A percentile compares a stretch with the other conserved stretches of the same genome.
Evolutionary conservation across 352 stramenopile genomes (phyloP).

Genomic region (Halophytophthora batemanensis): DNA sequence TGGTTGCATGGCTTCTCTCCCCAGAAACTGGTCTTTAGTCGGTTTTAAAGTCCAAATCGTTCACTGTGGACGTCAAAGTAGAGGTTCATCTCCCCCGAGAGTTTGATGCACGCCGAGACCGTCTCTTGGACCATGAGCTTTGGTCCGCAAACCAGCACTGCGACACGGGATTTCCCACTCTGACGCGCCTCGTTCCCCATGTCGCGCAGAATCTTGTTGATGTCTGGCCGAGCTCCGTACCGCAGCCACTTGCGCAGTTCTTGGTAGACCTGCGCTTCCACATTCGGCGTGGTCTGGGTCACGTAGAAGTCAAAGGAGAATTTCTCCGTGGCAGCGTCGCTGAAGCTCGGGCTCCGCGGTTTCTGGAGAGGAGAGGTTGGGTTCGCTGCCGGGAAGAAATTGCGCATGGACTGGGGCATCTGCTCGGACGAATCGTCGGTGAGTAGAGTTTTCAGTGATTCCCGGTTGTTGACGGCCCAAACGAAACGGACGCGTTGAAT

Average conservation of each 20-base stretch:
- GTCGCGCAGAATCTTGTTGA: constrained; percentile 15
- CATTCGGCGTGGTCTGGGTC: constrained; percentile 11
- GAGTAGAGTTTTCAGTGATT: too few species aligned
- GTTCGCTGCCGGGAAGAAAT: too few species aligned
- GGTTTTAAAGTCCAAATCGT: constrained; percentile 15
- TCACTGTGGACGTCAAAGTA: constrained; percentile 38
- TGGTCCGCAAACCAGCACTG: constrained; percentile 35
- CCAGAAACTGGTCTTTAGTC: too few species aligned
- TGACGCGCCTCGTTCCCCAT: constrained; percentile 17
- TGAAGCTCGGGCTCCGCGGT: too few species aligned
- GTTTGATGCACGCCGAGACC: constrained; percentile 11
- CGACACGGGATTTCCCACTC: constrained; percentile 18
- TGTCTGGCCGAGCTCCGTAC: constrained; percentile 22
- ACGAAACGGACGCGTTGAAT: constrained; percentile 28
- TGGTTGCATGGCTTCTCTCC: too few species aligned
- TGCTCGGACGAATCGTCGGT: too few species aligned
- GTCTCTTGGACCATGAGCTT: constrained; percentile 23
- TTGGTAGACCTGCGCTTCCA: constrained; percentile 18
- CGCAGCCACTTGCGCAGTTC: constrained; percentile 19
- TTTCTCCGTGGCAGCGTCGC: too few species aligned
- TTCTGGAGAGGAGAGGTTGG: too few species aligned
- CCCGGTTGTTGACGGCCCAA: constrained; percentile 25
- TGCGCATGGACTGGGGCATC: too few species aligned
- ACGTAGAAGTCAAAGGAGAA: constrained; percentile 11
- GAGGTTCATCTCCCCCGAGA: constrained; percentile 24